Conservation (phyloP, 192 early-diverging fungal species). For the Umbelopsis sp. region DNA sequence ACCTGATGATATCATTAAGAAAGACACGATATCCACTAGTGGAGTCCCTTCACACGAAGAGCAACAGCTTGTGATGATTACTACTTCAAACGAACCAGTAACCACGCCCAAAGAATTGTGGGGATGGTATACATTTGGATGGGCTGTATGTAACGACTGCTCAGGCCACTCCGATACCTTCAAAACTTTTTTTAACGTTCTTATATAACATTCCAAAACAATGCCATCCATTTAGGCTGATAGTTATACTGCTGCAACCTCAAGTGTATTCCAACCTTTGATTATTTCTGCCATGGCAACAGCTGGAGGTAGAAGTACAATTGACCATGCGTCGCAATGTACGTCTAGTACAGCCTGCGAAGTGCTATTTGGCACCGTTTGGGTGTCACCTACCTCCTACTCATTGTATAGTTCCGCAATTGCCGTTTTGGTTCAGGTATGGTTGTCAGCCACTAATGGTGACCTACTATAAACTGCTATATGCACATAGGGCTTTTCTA, state of each 20-base stretch:
- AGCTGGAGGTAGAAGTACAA: background rate
- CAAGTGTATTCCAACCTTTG: conserved; percentile 18
- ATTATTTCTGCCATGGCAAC: conserved; percentile 15
- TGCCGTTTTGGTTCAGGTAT: conserved; percentile 11
- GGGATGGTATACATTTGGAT: conserved; percentile 20
- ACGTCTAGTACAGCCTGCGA: background rate
- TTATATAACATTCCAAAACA: background rate
- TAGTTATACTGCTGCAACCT: conserved; percentile 11
- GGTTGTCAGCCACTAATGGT: background rate
- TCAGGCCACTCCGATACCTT: too few relatives aligned
- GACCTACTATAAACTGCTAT: background rate
- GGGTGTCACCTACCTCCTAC: conserved; percentile 18
- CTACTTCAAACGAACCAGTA: background rate
- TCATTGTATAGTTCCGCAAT: conserved; percentile 19
- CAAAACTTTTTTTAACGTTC: too few relatives aligned
- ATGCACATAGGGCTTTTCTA: background rate
- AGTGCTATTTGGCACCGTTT: conserved; percentile 11
- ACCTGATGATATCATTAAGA: background rate
- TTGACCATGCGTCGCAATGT: background rate
- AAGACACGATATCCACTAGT: background rate
- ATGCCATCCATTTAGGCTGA: conserved; percentile 8
- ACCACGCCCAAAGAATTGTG: background rate
- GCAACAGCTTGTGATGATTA: background rate
- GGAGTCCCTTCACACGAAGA: background rate
- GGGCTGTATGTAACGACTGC: background rate